These are phyloP conservation scores for Solanum bukasovii DNA, from an alignment of 257 asterid genomes.

Conservation along the genomic window DNA sequence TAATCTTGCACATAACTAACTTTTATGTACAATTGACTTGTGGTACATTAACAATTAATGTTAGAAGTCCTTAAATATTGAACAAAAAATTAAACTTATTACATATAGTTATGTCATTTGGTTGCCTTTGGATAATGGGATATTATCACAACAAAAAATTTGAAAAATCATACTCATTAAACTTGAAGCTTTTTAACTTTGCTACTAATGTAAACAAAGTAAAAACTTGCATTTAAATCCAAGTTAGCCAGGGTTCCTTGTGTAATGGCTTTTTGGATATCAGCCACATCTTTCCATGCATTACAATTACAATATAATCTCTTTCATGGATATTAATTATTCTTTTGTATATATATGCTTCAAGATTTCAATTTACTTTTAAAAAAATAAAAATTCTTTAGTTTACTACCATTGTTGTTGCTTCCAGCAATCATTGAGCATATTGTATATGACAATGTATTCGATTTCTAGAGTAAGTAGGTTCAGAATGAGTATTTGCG, in stretches of 20 bases:
- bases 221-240: slow-evolving; percentile 44
- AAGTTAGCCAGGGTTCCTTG: slow-evolving; percentile 29
- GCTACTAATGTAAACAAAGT: slow-evolving; percentile 34
- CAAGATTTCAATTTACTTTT: background rate
- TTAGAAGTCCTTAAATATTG: background rate
- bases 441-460: background rate
- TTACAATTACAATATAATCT: background rate
- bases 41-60: background rate
- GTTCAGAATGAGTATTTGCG: background rate
- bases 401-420: background rate
- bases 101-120: background rate
- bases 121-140: background rate
- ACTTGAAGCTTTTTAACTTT: slow-evolving; percentile 22
- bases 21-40: background rate
- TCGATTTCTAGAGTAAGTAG: background rate
- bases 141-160: background rate
- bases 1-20: background rate
- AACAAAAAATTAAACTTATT: background rate
- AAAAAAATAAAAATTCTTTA: background rate
- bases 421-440: background rate
- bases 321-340: background rate
- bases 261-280: slow-evolving; percentile 9
- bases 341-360: background rate
- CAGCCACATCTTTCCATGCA: slow-evolving; percentile 7
- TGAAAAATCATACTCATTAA: background rate